Evolutionary conservation across 2,329 filamentous ascomycete species (phyloP).

Genomic region (Talaromyces islandicus): DNA sequence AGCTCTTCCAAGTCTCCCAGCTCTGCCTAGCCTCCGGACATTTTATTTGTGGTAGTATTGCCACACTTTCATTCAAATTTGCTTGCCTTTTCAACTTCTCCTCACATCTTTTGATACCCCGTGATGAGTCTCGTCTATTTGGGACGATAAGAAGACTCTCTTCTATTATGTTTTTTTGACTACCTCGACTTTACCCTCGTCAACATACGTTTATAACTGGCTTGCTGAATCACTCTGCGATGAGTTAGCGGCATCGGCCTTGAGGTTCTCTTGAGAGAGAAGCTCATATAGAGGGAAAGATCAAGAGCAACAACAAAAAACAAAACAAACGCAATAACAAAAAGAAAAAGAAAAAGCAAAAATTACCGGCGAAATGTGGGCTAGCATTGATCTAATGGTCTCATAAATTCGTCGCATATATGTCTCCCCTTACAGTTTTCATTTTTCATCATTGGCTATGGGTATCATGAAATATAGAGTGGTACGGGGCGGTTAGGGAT

Average conservation of each 20-base stretch:
- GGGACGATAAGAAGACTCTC: conserved; percentile 4
- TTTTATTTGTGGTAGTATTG: not conserved
- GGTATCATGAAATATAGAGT: conserved; percentile 14
- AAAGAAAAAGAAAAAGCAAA: conserved; percentile 2
- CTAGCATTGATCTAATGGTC: not conserved
- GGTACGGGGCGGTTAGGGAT: conserved; percentile 12
- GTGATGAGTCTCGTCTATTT: conserved; percentile 6
- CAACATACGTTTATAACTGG: not conserved
- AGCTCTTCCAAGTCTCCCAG: conserved; percentile 29
- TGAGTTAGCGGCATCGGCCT: not conserved
- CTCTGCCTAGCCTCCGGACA: conserved; percentile 10
- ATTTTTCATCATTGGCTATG: conserved; percentile 6
- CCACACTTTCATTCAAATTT: conserved; percentile 7
- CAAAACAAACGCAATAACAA: not conserved
- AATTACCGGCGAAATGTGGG: not conserved
- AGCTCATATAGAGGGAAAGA: not conserved
- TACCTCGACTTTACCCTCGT: not conserved
- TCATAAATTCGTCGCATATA: conserved; percentile 1
- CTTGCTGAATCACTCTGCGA: not conserved
- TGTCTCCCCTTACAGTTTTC: conserved; percentile 5
- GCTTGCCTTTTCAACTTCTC: conserved; percentile 17
- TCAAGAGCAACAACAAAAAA: not conserved
- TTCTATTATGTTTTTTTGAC: not conserved
- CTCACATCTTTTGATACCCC: conserved; percentile 16
- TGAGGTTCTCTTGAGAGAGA: not conserved